phyloP scores from a whole-genome alignment of 1,284 basidiomycete genomes.

The Prillingera fragicola region DNA sequence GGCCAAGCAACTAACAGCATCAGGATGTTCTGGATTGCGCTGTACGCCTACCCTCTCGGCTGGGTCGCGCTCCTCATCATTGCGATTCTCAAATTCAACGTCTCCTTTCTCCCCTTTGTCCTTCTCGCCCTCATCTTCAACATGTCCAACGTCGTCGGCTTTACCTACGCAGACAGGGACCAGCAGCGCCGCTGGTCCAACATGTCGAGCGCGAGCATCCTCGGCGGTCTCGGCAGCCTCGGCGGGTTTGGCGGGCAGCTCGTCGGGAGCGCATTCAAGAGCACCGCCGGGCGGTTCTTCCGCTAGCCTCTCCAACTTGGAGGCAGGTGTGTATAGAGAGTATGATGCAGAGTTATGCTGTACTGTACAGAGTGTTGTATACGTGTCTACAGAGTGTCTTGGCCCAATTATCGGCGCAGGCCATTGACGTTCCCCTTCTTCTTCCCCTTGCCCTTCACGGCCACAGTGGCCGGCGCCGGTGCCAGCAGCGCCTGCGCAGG shows the following conservation, averaged over 20 bases:
- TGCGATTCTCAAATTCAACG: conserved; percentile 77
- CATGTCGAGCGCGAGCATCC: conserved; percentile 57
- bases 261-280: conserved; percentile 69
- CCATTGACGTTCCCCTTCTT: too few relatives aligned
- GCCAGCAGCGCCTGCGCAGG: too few relatives aligned
- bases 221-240: conserved; percentile 52
- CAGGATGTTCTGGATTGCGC: conserved; percentile 56
- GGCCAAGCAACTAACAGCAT: conserved; percentile 5
- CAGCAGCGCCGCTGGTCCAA: conserved; percentile 79
- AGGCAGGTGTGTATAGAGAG: too few relatives aligned
- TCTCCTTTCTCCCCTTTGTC: conserved; percentile 82
- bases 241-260: conserved; percentile 74
- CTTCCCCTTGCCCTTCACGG: too few relatives aligned
- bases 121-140: conserved; percentile 84
- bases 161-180: conserved; percentile 69
- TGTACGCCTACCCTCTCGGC: conserved; percentile 81
- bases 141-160: conserved; percentile 77
- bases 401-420: too few relatives aligned
- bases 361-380: too few relatives aligned
- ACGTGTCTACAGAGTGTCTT: too few relatives aligned
- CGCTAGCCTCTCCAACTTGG: too few relatives aligned
- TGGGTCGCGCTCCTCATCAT: conserved; percentile 82
- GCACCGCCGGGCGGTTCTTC: conserved; percentile 70
- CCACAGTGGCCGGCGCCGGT: too few relatives aligned
- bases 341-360: too few relatives aligned